A percentile compares a stretch with the other conserved stretches of the same genome.
Conservation (phyloP, 2,329 filamentous ascomycete genomes). For the Macrophomina tecta region DNA sequence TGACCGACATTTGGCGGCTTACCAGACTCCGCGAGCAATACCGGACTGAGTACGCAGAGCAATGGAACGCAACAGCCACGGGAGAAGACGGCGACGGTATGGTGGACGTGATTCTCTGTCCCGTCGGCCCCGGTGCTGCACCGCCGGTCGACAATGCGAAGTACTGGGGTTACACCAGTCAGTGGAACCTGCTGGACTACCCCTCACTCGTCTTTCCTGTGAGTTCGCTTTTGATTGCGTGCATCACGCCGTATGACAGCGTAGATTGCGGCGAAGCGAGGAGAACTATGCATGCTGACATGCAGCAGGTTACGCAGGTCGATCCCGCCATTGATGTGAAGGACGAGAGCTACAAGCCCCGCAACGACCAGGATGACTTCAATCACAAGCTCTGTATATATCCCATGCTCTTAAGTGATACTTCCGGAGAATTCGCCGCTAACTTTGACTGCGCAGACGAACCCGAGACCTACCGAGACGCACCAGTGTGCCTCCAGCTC, state of each 20-base stretch:
- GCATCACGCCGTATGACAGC: not conserved
- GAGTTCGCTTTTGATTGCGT: slow-evolving; percentile 33
- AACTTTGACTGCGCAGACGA: slow-evolving; percentile 39
- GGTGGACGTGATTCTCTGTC: slow-evolving; percentile 69
- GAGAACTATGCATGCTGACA: slow-evolving; percentile 18
- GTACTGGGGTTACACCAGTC: slow-evolving; percentile 69
- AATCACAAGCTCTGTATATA: slow-evolving; percentile 55
- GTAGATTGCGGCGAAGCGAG: not conserved
- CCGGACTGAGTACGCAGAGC: slow-evolving; percentile 51
- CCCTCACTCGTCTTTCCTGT: slow-evolving; percentile 66
- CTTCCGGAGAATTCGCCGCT: not conserved
- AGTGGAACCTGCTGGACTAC: slow-evolving; percentile 75
- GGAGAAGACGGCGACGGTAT: slow-evolving; percentile 35
- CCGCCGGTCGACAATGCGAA: slow-evolving; percentile 59
- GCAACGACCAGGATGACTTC: slow-evolving; percentile 56
- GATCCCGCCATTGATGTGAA: slow-evolving; percentile 50
- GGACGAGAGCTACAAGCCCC: slow-evolving; percentile 44
- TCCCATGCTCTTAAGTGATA: not conserved
- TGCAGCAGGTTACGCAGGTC: slow-evolving; percentile 38
- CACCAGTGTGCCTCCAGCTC: slow-evolving; percentile 60
- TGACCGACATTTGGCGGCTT: slow-evolving; percentile 52
- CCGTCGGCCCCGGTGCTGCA: slow-evolving; percentile 62
- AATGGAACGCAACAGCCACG: slow-evolving; percentile 52
- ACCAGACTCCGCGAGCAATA: slow-evolving; percentile 52
- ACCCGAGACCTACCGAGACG: slow-evolving; percentile 54